Evolutionary conservation across 805 yeast genomes (phyloP).

Genomic region (Yarrowia sp.): DNA sequence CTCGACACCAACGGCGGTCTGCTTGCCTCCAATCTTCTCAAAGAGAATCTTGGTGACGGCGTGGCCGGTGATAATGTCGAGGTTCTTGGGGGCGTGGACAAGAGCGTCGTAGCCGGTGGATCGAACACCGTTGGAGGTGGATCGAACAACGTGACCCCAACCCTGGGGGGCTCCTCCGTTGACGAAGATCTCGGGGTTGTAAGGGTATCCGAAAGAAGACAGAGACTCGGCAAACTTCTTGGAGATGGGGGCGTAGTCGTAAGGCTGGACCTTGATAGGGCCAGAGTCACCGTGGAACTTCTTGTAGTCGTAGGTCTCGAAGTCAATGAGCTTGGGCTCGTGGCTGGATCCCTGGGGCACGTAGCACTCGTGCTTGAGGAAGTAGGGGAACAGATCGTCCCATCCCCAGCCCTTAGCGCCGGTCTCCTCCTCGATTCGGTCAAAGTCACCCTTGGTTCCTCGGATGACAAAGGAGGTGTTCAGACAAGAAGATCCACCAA

Average conservation of each 20-base stretch:
- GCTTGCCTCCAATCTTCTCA: constrained; percentile 22
- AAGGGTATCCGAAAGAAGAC: constrained; percentile 20
- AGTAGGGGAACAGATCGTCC: constrained; percentile 34
- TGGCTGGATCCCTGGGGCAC: constrained; percentile 17
- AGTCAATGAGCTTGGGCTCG: constrained; percentile 23
- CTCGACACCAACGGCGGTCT: constrained; percentile 24
- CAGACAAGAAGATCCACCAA: constrained; percentile 39
- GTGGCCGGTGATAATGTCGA: constrained; percentile 17
- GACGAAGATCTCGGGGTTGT: constrained; percentile 25
- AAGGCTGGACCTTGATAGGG: constrained; percentile 24
- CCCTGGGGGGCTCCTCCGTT: constrained; percentile 26
- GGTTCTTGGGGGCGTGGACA: constrained; percentile 26
- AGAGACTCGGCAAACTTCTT: constrained; percentile 25
- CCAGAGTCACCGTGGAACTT: constrained; percentile 26
- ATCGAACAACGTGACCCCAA: constrained; percentile 22
- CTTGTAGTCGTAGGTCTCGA: constrained; percentile 20
- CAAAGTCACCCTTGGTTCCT: constrained; percentile 36
- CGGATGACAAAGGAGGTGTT: constrained; percentile 38
- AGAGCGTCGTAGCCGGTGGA: constrained; percentile 25
- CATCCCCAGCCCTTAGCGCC: constrained; percentile 39
- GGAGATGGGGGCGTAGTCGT: constrained; percentile 25
- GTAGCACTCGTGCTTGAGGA: constrained; percentile 33
- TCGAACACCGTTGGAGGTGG: constrained; percentile 24
- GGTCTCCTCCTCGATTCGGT: constrained; percentile 34
- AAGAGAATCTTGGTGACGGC: constrained; percentile 23